These are phyloP conservation scores for Histomonas meleagridis DNA, from an alignment of 208 protist genomes.

Conservation along the genomic window DNA sequence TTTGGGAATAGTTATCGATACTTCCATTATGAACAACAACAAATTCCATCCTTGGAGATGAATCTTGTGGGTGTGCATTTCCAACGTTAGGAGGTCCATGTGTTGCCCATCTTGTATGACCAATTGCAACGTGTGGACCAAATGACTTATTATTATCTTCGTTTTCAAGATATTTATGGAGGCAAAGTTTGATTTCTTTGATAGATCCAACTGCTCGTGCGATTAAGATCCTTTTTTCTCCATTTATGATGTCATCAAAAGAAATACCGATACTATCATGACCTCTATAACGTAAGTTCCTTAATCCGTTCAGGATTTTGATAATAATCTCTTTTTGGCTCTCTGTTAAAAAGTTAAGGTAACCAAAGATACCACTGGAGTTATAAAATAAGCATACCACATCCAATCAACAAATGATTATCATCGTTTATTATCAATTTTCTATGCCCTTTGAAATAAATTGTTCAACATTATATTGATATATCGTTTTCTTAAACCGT, in stretches of 20 bases:
- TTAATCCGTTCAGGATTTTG: not conserved
- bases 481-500: too few species aligned
- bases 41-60: not conserved
- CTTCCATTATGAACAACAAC: constrained; percentile 43
- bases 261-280: not conserved
- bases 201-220: not conserved
- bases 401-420: too few species aligned
- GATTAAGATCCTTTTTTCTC: not conserved
- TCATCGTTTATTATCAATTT: too few species aligned
- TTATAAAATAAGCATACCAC: too few species aligned
- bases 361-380: not conserved
- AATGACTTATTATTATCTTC: not conserved
- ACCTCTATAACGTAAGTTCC: not conserved
- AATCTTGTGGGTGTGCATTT: constrained; percentile 42
- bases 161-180: not conserved
- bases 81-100: constrained; percentile 51
- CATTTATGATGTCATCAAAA: not conserved
- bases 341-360: not conserved
- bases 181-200: not conserved
- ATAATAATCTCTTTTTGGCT: not conserved
- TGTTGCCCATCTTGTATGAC: constrained; percentile 63
- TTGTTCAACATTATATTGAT: too few species aligned
- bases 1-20: constrained; percentile 41
- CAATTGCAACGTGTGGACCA: constrained; percentile 43
- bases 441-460: too few species aligned